Evolutionary conservation across 192 early-diverging fungal genomes (phyloP).

Genomic region (Rhizophlyctis rosea): DNA sequence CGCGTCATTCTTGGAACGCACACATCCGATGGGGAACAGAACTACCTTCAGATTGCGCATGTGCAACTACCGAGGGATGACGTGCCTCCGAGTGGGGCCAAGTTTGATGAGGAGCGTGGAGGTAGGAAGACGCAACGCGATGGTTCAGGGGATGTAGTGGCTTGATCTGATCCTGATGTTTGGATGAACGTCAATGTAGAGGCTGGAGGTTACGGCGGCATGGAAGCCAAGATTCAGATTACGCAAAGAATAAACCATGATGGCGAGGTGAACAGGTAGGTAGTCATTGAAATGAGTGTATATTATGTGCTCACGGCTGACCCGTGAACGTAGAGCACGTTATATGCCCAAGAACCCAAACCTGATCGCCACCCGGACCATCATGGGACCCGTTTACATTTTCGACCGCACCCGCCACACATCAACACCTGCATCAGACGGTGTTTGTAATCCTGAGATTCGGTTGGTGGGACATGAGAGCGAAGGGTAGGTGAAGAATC

Average conservation of each 20-base stretch:
- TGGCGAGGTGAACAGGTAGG: constrained; percentile 86
- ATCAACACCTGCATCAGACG: constrained; percentile 66
- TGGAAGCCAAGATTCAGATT: constrained; percentile 81
- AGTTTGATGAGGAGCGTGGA: constrained; percentile 72
- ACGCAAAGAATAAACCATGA: constrained; percentile 94
- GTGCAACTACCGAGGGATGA: constrained; percentile 81
- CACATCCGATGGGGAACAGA: constrained; percentile 92
- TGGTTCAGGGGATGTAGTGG: not conserved
- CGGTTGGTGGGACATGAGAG: constrained; percentile 81
- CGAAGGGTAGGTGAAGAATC: constrained; percentile 88
- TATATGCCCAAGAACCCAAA: constrained; percentile 96
- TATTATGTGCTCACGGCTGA: not conserved
- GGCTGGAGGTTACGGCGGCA: constrained; percentile 75
- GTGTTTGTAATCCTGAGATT: constrained; percentile 83
- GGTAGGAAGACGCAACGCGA: constrained; percentile 39
- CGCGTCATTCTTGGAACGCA: constrained; percentile 92
- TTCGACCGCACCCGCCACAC: constrained; percentile 94
- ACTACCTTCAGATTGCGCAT: constrained; percentile 93
- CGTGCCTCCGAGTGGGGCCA: constrained; percentile 51
- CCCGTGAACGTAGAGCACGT: constrained; percentile 62
- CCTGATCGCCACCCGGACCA: constrained; percentile 93
- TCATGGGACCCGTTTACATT: constrained; percentile 89
- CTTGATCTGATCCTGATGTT: too few relatives aligned
- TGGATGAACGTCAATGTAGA: constrained; percentile 40
- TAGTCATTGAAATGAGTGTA: constrained; percentile 6